Evolutionary conservation across 805 yeast genomes (phyloP).

Genomic region (Lipomyces kockii): DNA sequence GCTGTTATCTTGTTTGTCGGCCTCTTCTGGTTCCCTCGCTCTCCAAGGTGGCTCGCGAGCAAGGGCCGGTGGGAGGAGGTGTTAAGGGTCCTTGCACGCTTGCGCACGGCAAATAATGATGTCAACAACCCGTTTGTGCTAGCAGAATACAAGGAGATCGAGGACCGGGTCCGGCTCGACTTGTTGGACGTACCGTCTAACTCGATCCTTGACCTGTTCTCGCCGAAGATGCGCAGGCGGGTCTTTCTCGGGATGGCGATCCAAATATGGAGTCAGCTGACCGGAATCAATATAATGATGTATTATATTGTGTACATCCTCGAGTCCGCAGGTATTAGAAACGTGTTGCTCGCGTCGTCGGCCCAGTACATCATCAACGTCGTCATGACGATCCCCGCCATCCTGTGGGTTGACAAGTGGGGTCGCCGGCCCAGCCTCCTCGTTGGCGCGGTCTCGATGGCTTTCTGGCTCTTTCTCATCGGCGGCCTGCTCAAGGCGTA

Average conservation of each 20-base stretch:
- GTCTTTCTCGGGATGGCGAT: conserved; percentile 64
- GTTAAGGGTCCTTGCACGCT: conserved; percentile 55
- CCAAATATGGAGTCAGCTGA: conserved; percentile 84
- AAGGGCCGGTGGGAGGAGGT: conserved; percentile 61
- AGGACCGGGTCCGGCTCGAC: conserved; percentile 19
- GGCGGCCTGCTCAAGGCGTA: no score
- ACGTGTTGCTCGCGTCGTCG: conserved; percentile 50
- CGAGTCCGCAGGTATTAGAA: conserved; percentile 52
- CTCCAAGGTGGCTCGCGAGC: conserved; percentile 53
- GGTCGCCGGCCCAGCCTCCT: no score
- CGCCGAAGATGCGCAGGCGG: conserved; percentile 1
- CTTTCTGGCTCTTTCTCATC: no score
- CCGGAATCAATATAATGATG: conserved; percentile 70
- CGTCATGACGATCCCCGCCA: conserved; percentile 79
- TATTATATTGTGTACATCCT: conserved; percentile 63
- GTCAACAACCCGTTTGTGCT: conserved; percentile 19
- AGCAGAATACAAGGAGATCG: conserved; percentile 21
- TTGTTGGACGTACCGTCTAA: neutral
- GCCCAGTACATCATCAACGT: conserved; percentile 66
- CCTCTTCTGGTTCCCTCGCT: conserved; percentile 47
- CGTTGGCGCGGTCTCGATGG: no score
- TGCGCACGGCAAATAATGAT: conserved; percentile 43
- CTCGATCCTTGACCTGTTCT: conserved; percentile 7
- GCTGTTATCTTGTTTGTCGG: conserved; percentile 52
- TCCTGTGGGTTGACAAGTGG: conserved; percentile 68